Percentiles rank a stretch among this genome's conserved stretches.
These are phyloP conservation scores for Populus euphratica DNA, from an alignment of 345 rosid genomes.

Conservation along the genomic window DNA sequence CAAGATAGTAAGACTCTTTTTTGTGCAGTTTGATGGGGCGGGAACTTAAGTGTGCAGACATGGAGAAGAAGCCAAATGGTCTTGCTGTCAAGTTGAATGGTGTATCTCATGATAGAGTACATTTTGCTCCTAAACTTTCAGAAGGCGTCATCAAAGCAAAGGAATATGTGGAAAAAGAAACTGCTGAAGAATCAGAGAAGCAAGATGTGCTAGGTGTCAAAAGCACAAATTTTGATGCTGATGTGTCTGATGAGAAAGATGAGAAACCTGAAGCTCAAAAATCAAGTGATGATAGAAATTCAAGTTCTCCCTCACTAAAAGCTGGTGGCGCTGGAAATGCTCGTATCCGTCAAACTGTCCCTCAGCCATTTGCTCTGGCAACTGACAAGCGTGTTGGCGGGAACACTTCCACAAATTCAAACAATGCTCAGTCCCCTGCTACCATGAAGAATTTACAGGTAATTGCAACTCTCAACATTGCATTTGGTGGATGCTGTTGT, in stretches of 20 bases:
- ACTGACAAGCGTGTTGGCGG: constrained; percentile 45
- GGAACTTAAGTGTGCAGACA: constrained; percentile 51
- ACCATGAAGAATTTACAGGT: constrained; percentile 60
- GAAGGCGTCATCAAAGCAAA: constrained; percentile 39
- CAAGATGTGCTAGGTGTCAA: constrained; percentile 39
- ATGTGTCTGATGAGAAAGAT: constrained; percentile 20
- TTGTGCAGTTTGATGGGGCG: constrained; percentile 74
- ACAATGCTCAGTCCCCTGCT: constrained; percentile 38
- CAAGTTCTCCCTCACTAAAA: constrained; percentile 33
- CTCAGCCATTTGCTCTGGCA: constrained; percentile 49
- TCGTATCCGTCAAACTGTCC: constrained; percentile 28
- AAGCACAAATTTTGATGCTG: constrained; percentile 33
- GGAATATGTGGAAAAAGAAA: constrained; percentile 54
- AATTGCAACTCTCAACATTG: constrained; percentile 8
- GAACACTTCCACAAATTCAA: constrained; percentile 30
- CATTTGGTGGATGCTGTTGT: neutral
- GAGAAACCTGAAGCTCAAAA: constrained; percentile 37
- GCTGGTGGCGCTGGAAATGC: constrained; percentile 28
- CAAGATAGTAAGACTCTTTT: constrained; percentile 1
- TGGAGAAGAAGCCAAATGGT: constrained; percentile 59
- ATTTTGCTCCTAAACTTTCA: constrained; percentile 46
- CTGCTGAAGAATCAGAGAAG: constrained; percentile 33
- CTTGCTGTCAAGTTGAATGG: constrained; percentile 30
- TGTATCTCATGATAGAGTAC: constrained; percentile 36
- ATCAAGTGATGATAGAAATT: constrained; percentile 24